Conservation (phyloP, 768 basidiomycete genomes). For the Phanerochaete carnosa region DNA sequence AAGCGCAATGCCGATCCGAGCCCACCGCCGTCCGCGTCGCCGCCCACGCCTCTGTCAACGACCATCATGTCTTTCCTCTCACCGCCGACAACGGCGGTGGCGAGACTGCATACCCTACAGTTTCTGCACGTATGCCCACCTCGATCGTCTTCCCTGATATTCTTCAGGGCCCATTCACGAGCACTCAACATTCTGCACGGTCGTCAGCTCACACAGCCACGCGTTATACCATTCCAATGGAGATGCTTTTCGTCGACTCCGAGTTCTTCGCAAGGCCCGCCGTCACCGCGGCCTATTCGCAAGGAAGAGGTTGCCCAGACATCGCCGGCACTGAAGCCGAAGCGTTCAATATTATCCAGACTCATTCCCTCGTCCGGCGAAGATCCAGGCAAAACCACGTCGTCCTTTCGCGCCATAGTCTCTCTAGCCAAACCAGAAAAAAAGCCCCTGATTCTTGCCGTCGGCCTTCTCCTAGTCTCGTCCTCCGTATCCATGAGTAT, state of each 20-base stretch:
- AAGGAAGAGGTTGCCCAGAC: neutral
- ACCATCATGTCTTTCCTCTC: neutral
- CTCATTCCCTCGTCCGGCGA: slow-evolving; percentile 10
- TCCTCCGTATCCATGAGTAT: slow-evolving; percentile 90
- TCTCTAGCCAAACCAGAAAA: slow-evolving; percentile 80
- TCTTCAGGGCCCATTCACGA: neutral
- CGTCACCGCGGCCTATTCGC: neutral
- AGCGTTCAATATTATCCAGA: slow-evolving; percentile 16
- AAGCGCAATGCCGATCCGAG: neutral
- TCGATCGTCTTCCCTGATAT: neutral
- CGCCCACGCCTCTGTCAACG: neutral
- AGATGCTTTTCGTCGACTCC: neutral
- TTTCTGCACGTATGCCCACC: neutral
- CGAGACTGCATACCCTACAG: neutral
- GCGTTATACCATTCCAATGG: neutral
- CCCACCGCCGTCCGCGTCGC: neutral
- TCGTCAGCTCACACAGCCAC: neutral
- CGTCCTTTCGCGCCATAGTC: slow-evolving; percentile 73
- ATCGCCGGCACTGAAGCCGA: neutral
- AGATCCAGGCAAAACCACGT: slow-evolving; percentile 34
- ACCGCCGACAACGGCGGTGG: neutral
- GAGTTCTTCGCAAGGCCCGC: neutral
- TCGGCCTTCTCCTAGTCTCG: slow-evolving; percentile 81
- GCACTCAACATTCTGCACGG: neutral
- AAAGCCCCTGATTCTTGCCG: slow-evolving; percentile 69